phyloP scores from a whole-genome alignment of 2,329 filamentous ascomycete genomes.

The Alternaria brassicicola region DNA sequence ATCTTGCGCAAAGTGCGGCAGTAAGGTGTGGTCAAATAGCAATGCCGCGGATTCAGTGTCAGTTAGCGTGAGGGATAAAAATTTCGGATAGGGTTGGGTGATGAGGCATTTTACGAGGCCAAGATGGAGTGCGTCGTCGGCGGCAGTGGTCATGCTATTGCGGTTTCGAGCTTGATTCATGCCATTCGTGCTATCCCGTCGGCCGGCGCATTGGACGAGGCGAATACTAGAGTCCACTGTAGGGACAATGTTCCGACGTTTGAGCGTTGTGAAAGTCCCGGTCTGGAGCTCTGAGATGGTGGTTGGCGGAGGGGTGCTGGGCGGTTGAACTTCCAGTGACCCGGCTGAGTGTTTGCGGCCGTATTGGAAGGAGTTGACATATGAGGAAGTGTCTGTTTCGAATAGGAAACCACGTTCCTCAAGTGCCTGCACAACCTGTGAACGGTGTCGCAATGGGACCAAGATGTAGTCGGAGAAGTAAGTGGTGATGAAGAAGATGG shows the following conservation, averaged over 20 bases:
- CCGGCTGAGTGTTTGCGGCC: slow-evolving; percentile 55
- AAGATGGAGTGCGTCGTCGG: slow-evolving; percentile 54
- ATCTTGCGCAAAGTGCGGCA: slow-evolving; percentile 63
- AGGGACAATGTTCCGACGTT: slow-evolving; percentile 75
- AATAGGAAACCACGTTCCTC: slow-evolving; percentile 84
- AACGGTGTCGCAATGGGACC: slow-evolving; percentile 76
- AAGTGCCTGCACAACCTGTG: slow-evolving; percentile 76
- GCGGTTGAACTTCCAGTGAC: slow-evolving; percentile 55
- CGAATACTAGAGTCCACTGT: slow-evolving; percentile 71
- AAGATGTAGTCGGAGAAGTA: slow-evolving; percentile 98
- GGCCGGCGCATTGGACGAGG: slow-evolving; percentile 82
- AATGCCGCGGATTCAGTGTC: slow-evolving; percentile 76
- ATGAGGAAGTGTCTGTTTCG: slow-evolving; percentile 66
- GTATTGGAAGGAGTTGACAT: slow-evolving; percentile 63
- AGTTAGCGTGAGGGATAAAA: slow-evolving; percentile 75
- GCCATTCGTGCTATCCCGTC: slow-evolving; percentile 47
- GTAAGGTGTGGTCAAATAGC: slow-evolving; percentile 71
- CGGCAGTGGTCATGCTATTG: slow-evolving; percentile 41
- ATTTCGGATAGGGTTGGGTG: slow-evolving; percentile 62
- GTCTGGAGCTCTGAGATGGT: slow-evolving; percentile 79
- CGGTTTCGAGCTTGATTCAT: slow-evolving; percentile 33
- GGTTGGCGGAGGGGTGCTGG: slow-evolving; percentile 76
- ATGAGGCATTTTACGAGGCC: slow-evolving; percentile 58
- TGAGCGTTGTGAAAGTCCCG: slow-evolving; percentile 84
- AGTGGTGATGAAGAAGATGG: slow-evolving; percentile 98